Evolutionary conservation across 1,139 yeast genomes (phyloP).

Genomic region (Geotrichum carabidarum): DNA sequence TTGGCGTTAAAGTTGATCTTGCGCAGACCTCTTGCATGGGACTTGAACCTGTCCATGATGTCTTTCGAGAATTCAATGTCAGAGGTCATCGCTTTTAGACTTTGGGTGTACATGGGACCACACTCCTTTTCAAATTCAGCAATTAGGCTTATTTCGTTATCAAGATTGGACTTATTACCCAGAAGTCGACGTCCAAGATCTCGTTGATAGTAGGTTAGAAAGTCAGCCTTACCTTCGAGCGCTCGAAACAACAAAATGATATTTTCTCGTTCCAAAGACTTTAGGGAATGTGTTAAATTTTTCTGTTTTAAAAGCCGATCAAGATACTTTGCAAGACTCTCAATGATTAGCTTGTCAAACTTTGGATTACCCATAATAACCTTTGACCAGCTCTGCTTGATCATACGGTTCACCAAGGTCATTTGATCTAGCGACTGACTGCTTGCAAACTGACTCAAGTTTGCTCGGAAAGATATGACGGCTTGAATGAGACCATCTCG

Average conservation of each 20-base stretch:
- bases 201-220: background rate
- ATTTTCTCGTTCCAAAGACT: background rate
- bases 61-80: background rate
- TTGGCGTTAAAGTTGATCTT: background rate
- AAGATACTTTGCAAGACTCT: background rate
- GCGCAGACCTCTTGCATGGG: background rate
- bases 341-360: background rate
- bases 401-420: background rate
- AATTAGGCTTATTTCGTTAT: background rate
- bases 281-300: background rate
- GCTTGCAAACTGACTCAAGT: background rate
- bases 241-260: background rate
- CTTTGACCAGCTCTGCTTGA: background rate
- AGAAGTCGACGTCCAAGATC: constrained; percentile 1
- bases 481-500: background rate
- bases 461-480: background rate
- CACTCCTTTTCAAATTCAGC: background rate
- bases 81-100: background rate
- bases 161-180: background rate
- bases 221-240: background rate
- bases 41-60: background rate
- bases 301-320: background rate
- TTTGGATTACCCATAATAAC: background rate
- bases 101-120: background rate
- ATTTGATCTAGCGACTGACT: background rate